Conservation (phyloP, 1,139 yeast species). For the Torulaspora pretoriensis region DNA sequence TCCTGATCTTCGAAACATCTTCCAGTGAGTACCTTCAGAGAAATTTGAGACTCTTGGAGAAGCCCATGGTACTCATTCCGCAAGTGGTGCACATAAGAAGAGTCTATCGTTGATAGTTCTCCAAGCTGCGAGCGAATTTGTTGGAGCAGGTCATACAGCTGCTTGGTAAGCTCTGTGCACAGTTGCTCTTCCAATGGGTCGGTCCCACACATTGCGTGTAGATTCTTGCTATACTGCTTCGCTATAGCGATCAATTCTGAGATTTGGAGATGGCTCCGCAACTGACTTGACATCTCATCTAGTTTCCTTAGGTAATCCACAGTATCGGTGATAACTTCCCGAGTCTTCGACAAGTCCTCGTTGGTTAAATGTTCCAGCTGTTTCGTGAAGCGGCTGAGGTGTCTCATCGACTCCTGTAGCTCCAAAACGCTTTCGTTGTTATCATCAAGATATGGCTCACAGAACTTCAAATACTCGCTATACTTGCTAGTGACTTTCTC, state of each 20-base stretch:
- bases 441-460: slow-evolving; percentile 22
- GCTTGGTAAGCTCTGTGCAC: slow-evolving; percentile 21
- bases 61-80: slow-evolving; percentile 32
- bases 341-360: slow-evolving; percentile 24
- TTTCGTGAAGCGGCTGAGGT: slow-evolving; percentile 23
- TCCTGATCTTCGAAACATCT: slow-evolving; percentile 23
- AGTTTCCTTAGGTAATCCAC: slow-evolving; percentile 30
- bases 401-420: slow-evolving; percentile 24
- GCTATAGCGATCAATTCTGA: slow-evolving; percentile 21
- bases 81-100: slow-evolving; percentile 29
- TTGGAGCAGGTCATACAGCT: slow-evolving; percentile 18
- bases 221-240: slow-evolving; percentile 24
- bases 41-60: slow-evolving; percentile 29
- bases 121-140: slow-evolving; percentile 19
- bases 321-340: slow-evolving; percentile 26
- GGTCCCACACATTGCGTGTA: slow-evolving; percentile 29
- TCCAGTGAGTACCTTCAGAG: slow-evolving; percentile 29
- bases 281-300: slow-evolving; percentile 22
- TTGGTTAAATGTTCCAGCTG: slow-evolving; percentile 23
- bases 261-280: slow-evolving; percentile 21
- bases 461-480: slow-evolving; percentile 28
- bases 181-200: slow-evolving; percentile 25
- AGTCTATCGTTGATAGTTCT: slow-evolving; percentile 21
- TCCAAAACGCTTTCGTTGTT: slow-evolving; percentile 25
- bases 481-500: slow-evolving; percentile 28